Evolutionary conservation across 352 stramenopile species (phyloP), one percentile per base, ranked within the genome.

Genomic region (Phytopythium cucurbitacearum): DNA sequence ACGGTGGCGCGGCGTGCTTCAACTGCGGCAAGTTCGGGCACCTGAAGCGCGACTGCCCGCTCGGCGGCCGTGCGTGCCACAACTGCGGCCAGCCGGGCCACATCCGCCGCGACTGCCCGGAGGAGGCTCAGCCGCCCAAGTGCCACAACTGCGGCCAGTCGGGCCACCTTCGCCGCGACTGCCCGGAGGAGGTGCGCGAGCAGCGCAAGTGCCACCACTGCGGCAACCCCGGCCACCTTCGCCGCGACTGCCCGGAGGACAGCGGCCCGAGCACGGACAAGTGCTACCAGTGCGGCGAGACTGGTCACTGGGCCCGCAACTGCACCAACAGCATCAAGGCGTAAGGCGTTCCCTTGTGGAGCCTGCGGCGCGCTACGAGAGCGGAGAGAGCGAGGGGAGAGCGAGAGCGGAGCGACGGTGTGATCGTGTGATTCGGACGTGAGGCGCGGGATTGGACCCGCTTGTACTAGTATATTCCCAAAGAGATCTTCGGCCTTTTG

Each of bases 1-100:
- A 57, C 43, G 62, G 56, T 49, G 71, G 65, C 39, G 73, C 63
- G 12, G 66, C 75, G 7, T 92, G 82, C 71, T 92, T 89, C 58
- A 69, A 66, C 62, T 92, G 82, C 65, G 80, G 80, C 68, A 90
- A 92, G 73, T 56, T 60, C 11, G 82, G 82, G 48, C 82, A 92
- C 74, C 52, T 92, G 48, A 92, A 90, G 77, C 82, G 82, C 46
- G 80, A 92, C 64, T 92, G 82, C 74, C 79, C 82, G 40, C 76
- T 63, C 10, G 64, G 65, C 53, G 74, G 67, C 57, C 83, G 83
- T 43, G 69, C 77, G 44, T 93, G 83, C 78, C 83, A 93, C 71
- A 91, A 91, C 71, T 93, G 83, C 64, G 83, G 83, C 63, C 71
- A 88, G 55, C 49, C 69, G 7, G 83, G 76, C 58, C 83, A 93